Evolutionary conservation across 768 basidiomycete genomes (phyloP), one percentile per base, ranked within the genome.

Genomic region (Lactifluus subvellereus): DNA sequence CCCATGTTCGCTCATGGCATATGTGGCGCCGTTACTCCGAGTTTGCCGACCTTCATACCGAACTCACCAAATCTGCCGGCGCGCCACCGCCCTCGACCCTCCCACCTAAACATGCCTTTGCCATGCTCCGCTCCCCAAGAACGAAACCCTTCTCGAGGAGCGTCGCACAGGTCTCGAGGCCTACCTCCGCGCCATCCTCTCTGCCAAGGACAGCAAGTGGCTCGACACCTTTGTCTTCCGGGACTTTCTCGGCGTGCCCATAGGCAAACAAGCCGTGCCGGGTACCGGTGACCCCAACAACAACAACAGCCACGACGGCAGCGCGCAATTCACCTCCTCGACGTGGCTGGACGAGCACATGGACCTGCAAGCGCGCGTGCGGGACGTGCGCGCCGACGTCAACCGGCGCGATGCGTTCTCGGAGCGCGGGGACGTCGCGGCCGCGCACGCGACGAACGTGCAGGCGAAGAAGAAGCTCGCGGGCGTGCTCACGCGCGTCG

Each of bases 1-100:
- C 93, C 6, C 86, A 91, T 59, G 90, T 94, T 33, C 87, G 91
- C 64, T 88, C 91, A 72, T 98, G 95, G 94, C 84, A 88, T 61
- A 90, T 97, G 81, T 91, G 89, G 85, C 80, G 89, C 61, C 89
- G 96, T 54, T 98, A 98, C 77, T 94, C 92, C 48, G 94, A 97
- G 76, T 98, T 98, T 76, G 86, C 83, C 71, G 86, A 91, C 69
- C 84, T 98, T 7, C 83, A 95, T 73, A 81, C 82, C 8, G 89
- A 94, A 69, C 84, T 97, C 69, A 81, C 82, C 32, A 87, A 88
- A 71, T 82, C 86, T n/a, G 83, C 83, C n/a, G 87, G 87, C 16
- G 81, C 84, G n/a, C 75, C 87, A 20, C 93, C 94, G 11, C 94
- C 95, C 13, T 80, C 75, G 18, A 64, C 79, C n/a, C 82, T 98